Conservation (phyloP, 139 green algal genomes). For the Ettlia oleoabundans region DNA sequence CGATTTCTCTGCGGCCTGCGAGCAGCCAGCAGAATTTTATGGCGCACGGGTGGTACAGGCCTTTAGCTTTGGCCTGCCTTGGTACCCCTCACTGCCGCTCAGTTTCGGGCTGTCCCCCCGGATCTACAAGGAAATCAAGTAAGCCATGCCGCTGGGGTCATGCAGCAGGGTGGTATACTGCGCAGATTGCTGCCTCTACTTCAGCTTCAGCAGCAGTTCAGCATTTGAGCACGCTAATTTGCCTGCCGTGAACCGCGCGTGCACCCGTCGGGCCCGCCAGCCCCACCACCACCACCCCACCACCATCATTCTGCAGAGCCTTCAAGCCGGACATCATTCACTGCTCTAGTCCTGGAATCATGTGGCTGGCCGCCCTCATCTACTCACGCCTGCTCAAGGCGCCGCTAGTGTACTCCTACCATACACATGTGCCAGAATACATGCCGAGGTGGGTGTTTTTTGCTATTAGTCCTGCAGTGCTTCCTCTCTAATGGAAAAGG, state of each 20-base stretch:
- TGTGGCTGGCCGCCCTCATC: slow-evolving; percentile 77
- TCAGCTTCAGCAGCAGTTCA: too few relatives aligned
- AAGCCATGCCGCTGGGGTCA: not conserved
- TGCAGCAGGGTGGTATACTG: too few relatives aligned
- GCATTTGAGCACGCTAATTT: too few relatives aligned
- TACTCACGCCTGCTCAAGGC: slow-evolving; percentile 90
- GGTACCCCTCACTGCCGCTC: slow-evolving; percentile 52
- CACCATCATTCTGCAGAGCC: too few relatives aligned
- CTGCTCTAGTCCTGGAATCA: slow-evolving; percentile 50
- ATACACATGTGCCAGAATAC: slow-evolving; percentile 98
- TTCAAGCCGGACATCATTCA: slow-evolving; percentile 54
- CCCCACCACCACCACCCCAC: too few relatives aligned
- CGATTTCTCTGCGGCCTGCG: slow-evolving; percentile 37
- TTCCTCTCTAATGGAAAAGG: not conserved
- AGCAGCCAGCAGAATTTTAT: slow-evolving; percentile 46
- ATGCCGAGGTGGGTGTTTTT: slow-evolving; percentile 62
- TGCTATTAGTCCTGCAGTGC: not conserved
- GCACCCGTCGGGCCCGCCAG: too few relatives aligned
- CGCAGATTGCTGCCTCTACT: not conserved
- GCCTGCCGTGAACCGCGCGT: too few relatives aligned
- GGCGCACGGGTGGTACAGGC: slow-evolving; percentile 45
- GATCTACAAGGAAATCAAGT: slow-evolving; percentile 62
- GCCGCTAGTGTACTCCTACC: slow-evolving; percentile 95
- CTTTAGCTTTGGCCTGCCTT: slow-evolving; percentile 52
- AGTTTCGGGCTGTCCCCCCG: slow-evolving; percentile 56